Evolutionary conservation across 352 stramenopile species (phyloP).

Genomic region (Pythium vanterpoolii): DNA sequence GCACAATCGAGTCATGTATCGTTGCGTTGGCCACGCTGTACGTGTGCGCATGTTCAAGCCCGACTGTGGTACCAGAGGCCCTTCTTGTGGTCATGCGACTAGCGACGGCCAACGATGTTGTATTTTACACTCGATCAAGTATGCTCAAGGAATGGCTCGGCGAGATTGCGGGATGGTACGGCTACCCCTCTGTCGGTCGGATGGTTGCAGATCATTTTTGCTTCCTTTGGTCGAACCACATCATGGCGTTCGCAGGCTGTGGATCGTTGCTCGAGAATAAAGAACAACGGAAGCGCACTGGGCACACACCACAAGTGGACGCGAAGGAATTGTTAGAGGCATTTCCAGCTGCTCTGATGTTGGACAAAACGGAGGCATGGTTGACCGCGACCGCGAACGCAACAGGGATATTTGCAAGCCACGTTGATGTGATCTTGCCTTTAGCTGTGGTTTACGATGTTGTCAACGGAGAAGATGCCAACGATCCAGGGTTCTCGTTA

Average conservation of each 20-base stretch:
- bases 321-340: conserved; percentile 15
- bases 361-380: not conserved
- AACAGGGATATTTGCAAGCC: not conserved
- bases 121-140: conserved; percentile 31
- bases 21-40: conserved; percentile 56
- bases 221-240: conserved; percentile 43
- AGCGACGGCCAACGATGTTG: conserved; percentile 28
- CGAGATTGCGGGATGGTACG: conserved; percentile 43
- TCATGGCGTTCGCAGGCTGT: conserved; percentile 10
- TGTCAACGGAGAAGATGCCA: not conserved
- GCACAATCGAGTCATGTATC: conserved; percentile 25
- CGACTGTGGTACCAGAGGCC: conserved; percentile 46
- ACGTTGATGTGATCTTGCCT: conserved; percentile 24
- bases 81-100: conserved; percentile 52
- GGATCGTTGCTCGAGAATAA: conserved; percentile 23
- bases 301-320: not conserved
- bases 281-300: conserved; percentile 11
- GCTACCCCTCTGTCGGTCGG: conserved; percentile 34
- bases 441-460: conserved; percentile 22
- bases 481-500: conserved; percentile 6
- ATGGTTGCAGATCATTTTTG: conserved; percentile 71
- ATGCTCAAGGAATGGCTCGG: conserved; percentile 41
- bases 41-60: conserved; percentile 60
- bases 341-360: conserved; percentile 15
- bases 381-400: not conserved